Evolutionary conservation across 441 rosid genomes (phyloP), one percentile per base, ranked within the genome.

Genomic region (Populus hybrid): DNA sequence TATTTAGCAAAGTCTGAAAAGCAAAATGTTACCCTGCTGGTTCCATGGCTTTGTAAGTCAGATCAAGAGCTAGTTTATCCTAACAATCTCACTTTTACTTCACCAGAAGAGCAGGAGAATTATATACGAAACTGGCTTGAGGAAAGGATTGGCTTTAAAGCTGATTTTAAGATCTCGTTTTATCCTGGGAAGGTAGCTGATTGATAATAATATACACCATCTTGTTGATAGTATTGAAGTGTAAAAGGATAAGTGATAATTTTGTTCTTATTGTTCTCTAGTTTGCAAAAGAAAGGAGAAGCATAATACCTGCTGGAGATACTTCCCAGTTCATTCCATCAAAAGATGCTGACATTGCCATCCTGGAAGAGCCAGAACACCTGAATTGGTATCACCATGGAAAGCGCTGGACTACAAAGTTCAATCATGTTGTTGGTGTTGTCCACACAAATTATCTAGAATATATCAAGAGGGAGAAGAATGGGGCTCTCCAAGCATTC

Each of bases 301-400:
- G 98, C 86, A 92, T 95, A 85, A 86, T 94, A 76, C 99, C 99
- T 4, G 87, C 97, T 16, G 99, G 99, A 74, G 99, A 94, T 81
- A 92, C 99, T 70, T 92, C 98, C 76, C 95, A 88, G 72, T 92
- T 95, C 83, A 92, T 94, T 81, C 85, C 97, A 8, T 90, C 95
- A 34, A 92, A 87, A 82, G 97, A 95, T 83, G 97, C 98, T 72
- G 98, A 95, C 79, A 90, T 95, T 75, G 97, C 97, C 81, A 89
- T 95, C 73, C 90, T 95, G 46, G 99, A 95, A 88, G 99, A 95
- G 72, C 99, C 98, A 66, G 97, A 95, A 81, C 98, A 95, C 79
- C 87, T 95, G 81, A 95, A 94, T 85, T 95, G 99, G 99, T 95
- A 95, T 72, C 89, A 95, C 82, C 99, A 95, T 68, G 98, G 98